phyloP scores from a whole-genome alignment of 805 yeast genomes.

The Metschnikowia chrysomelidarum region DNA sequence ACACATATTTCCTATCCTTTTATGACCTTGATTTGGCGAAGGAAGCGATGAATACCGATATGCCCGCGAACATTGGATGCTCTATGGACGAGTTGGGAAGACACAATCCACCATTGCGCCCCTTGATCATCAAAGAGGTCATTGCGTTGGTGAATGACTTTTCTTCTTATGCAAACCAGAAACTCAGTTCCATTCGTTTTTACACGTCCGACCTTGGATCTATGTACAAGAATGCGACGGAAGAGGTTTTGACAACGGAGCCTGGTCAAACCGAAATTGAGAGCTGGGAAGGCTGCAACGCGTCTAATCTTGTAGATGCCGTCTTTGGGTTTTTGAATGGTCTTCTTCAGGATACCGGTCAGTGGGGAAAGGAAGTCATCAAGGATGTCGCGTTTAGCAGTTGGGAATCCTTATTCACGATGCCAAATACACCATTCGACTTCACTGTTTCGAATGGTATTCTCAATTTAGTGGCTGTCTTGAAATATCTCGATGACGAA shows the following conservation, averaged over 20 bases:
- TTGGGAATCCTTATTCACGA: constrained; percentile 48
- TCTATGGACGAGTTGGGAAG: constrained; percentile 78
- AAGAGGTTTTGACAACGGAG: constrained; percentile 41
- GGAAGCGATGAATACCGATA: constrained; percentile 48
- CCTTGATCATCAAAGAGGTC: constrained; percentile 51
- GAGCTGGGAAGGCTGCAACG: constrained; percentile 53
- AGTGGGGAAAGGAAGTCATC: constrained; percentile 42
- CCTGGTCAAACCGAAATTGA: constrained; percentile 39
- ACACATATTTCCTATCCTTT: constrained; percentile 50
- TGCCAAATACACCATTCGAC: constrained; percentile 61
- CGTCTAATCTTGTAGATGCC: constrained; percentile 49
- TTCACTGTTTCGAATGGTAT: constrained; percentile 54
- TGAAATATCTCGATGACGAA: constrained; percentile 57
- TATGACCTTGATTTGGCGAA: constrained; percentile 48
- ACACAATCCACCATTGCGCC: constrained; percentile 75
- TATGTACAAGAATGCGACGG: constrained; percentile 42
- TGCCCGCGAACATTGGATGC: constrained; percentile 56
- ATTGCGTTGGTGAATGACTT: constrained; percentile 43
- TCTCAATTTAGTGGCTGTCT: constrained; percentile 50
- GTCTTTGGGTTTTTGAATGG: constrained; percentile 50
- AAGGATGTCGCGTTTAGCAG: constrained; percentile 38
- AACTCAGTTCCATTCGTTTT: constrained; percentile 42
- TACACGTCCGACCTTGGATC: constrained; percentile 40
- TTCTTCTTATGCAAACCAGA: constrained; percentile 33
- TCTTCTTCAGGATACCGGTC: constrained; percentile 50